Base-by-base conservation (phyloP, 2,329 filamentous ascomycete species). In the Aureobasidium subglaciale region DNA sequence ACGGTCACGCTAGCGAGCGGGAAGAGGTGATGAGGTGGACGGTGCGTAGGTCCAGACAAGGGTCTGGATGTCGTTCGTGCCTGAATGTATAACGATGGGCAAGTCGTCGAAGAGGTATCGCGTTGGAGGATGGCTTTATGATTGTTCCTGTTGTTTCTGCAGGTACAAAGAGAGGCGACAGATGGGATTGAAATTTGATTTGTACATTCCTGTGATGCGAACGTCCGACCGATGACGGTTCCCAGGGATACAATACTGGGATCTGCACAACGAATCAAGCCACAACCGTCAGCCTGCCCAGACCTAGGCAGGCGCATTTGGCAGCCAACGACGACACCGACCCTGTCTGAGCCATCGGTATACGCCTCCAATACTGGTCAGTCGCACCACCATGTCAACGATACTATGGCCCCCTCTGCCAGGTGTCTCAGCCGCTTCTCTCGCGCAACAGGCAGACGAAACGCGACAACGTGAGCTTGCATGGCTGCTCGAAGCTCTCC, bases 401-500 rank as follows among this genome's bases (percentile, higher is more conserved):
- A 77, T 79, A 67, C 75, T 82, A 53, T 85, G 82, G 72, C 82
- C 82, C 57, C 76, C 79, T 53, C 74, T 83, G 35, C 68, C 77
- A 18, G 8, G 13, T 13, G 5, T n/a, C 6, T 35, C 50, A 34
- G 37, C 50, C 27, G 18, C 38, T 16, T 10, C 7, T 16, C 50
- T 35, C 18, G 38, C 18, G 16, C 38, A 42, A 15, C 11, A 30
- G 15, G 29, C 38, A 27, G 38, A 34, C 29, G 11, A 20, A 10
- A 42, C 20, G 5, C 18, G 38, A 16, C 13, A 34, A 70, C 61
- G 60, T 59, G 84, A 87, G 70, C 75, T 86, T 32, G 74, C 79
- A 70, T 86, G 84, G 84, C 77, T 86, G 27, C 74, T 86, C 18
- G 69, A 72, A 16, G 78, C 82, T 37, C 71, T 87, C 45, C 80